phyloP scores from a whole-genome alignment of 768 basidiomycete species.

The Macrolepiota fuliginosa region DNA sequence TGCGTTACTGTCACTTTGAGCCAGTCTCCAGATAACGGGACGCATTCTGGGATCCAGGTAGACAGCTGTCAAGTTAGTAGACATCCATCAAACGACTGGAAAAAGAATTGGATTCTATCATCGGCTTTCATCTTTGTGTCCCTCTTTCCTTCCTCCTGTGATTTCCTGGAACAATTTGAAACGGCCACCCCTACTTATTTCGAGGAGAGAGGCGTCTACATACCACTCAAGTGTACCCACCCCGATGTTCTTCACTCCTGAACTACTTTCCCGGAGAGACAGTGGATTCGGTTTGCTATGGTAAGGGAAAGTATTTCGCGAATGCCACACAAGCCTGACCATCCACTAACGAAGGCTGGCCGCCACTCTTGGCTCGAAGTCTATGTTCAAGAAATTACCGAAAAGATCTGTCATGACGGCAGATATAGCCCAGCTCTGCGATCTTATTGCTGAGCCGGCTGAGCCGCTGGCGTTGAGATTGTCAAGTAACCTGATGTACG shows the following conservation, averaged over 20 bases:
- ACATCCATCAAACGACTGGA: not conserved
- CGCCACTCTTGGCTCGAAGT: conserved; percentile 85
- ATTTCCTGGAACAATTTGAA: not conserved
- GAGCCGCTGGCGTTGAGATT: conserved; percentile 86
- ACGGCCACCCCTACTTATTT: not conserved
- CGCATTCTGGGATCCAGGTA: not conserved
- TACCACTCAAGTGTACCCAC: conserved; percentile 4
- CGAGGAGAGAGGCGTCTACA: not conserved
- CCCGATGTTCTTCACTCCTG: conserved; percentile 86
- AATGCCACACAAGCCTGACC: not conserved
- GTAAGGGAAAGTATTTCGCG: conserved; percentile 29
- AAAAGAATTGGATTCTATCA: not conserved
- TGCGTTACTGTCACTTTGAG: not conserved
- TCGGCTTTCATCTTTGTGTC: not conserved
- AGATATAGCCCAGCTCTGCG: conserved; percentile 79
- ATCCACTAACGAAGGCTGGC: conserved; percentile 62
- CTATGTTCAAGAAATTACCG: conserved; percentile 81
- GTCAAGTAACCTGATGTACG: conserved; percentile 88
- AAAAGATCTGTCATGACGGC: conserved; percentile 82
- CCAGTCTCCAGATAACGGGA: not conserved
- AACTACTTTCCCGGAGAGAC: conserved; percentile 76
- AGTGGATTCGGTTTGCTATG: conserved; percentile 90
- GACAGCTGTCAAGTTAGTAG: conserved; percentile 1
- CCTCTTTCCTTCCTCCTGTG: not conserved
- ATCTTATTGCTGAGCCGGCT: conserved; percentile 74